Base-by-base conservation (phyloP, 805 yeast genomes). In the Hanseniaspora clermontiae region DNA sequence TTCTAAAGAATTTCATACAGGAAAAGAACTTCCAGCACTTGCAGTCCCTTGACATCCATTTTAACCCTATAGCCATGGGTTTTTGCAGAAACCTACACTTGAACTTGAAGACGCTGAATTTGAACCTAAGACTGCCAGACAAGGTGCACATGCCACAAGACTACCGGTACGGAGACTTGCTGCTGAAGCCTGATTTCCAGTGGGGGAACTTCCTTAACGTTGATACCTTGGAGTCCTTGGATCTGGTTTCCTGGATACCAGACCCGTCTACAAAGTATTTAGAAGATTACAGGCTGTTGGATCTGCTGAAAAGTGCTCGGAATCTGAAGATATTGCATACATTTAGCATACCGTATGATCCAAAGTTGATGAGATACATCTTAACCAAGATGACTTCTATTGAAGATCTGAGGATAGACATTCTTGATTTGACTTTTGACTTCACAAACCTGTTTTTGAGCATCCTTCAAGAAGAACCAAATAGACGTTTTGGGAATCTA, bases 301-400 rank as follows among this genome's bases (percentile, higher is more conserved):
- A 48, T 8, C 29, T 49, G 10, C 6, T 55, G 37, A 27, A 36
- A 15, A 4, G 4, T 11, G 19, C 39, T 24, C 38, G 36, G 6
- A 49, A 55, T 19, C 43, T 49, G 2, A 31, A 49, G 7, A 7
- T 3, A 3, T 37, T 55, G 32, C 39, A 55, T 9, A 38, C 49
- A 5, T 45, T n/a, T 17, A 55, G 58, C 38, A 31, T 56, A 19
- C 58, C 58, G 1, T 56, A 56, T 32, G 45, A 36, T 56, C 24
- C 27, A 9, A 17, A 24, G 15, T 24, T 56, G 5, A 29, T 55
- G 39, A 19, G 19, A 10, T 29, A 27, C 14, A 20, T 55, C 6
- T 9, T 55, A 6, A 43, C 47, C n/a, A 19, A 50, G n/a, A 45
- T 43, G 31, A 9, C 9, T 1, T 14, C 24, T 14, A 34, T 56